phyloP scores from a whole-genome alignment of 208 protist genomes.

The Acanthamoeba lenticulata region DNA sequence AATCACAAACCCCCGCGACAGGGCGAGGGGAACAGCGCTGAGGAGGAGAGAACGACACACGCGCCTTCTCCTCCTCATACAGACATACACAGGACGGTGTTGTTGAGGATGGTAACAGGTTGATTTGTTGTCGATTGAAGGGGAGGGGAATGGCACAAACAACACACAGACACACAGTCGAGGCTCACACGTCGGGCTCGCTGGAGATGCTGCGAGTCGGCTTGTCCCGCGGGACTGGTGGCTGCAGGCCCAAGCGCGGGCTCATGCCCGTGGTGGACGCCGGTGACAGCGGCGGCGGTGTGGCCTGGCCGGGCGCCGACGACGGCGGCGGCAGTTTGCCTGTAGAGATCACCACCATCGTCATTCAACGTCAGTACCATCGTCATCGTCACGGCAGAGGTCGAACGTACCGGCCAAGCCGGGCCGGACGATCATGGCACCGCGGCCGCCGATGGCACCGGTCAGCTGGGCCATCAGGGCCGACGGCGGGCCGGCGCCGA shows the following conservation, averaged over 20 bases:
- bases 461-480: background rate
- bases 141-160: too few relatives aligned
- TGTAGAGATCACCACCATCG: background rate
- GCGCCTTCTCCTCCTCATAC: too few relatives aligned
- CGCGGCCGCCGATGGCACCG: background rate
- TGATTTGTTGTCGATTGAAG: too few relatives aligned
- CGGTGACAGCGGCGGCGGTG: background rate
- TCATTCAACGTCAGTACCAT: background rate
- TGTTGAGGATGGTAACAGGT: too few relatives aligned
- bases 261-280: background rate
- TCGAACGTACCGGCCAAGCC: background rate
- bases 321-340: background rate
- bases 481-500: background rate
- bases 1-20: too few relatives aligned
- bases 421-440: background rate
- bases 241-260: background rate
- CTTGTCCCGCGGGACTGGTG: background rate
- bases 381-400: background rate
- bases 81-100: too few relatives aligned
- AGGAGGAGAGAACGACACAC: too few relatives aligned
- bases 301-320: background rate
- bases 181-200: background rate
- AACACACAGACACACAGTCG: too few relatives aligned
- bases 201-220: background rate
- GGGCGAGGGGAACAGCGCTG: too few relatives aligned